Base-by-base conservation (phyloP, 345 rosid genomes). In the Rhizophora apiculata region DNA sequence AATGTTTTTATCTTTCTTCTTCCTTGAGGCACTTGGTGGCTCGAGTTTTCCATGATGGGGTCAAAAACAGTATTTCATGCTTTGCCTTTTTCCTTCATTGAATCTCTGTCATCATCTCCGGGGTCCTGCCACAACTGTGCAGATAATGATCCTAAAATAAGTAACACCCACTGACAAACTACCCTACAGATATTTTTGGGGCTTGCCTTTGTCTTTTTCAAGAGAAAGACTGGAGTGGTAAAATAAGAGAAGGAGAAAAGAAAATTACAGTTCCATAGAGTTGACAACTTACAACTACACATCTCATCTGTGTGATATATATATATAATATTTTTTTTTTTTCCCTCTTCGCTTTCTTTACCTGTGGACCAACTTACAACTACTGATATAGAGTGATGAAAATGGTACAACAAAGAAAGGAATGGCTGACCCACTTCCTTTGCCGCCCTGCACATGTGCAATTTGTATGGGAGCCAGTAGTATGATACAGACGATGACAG, bases 351-450 rank as follows among this genome's bases (percentile, higher is more conserved):
- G 58, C 63, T 78, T 67, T 63, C 48, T 61, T 69, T 34, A 70
- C 69, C 79, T 74, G 79, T 80, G 87, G 87, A 83, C 83, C 88
- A 79, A 68, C 74, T 72, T 49, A 39, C 75, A 73, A 71, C 82
- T 70, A 64, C 80, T 60, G 65, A 72, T 62, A 67, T 21, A 55
- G 60, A 71, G 60, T 72, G 79, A 65, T 63, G 71, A 78, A 71
- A 73, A 77, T 66, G 74, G 75, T 79, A 80, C 83, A 79, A 70
- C 76, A 43, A 76, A 64, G 68, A 79, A 76, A 74, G 76, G 66
- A 80, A 77, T 61, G 82, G 81, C 80, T 78, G 80, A 73, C 69
- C 81, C 89, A 74, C 80, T 82, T 82, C 83, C 81, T 81, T 67
- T 64, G 61, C 74, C 58, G 72, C 66, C 74, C 73, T 82, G 72